Evolutionary conservation across 2,329 filamentous ascomycete genomes (phyloP).

Genomic region (Rhynchosporium graminicola): DNA sequence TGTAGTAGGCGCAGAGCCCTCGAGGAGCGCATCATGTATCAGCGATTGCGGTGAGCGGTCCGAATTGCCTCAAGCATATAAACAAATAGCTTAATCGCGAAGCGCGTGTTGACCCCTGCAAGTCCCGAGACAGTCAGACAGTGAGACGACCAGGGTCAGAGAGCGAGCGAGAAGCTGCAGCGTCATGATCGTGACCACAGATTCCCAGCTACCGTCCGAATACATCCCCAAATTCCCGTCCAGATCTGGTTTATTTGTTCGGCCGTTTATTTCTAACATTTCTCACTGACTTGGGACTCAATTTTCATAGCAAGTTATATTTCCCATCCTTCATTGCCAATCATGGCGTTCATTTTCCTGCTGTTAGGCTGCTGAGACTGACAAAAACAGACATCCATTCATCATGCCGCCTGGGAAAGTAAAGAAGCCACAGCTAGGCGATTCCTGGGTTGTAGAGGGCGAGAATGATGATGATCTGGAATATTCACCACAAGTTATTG

Average conservation of each 20-base stretch:
- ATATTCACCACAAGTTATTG: conserved; percentile 29
- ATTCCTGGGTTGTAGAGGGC: conserved; percentile 40
- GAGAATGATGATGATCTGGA: conserved; percentile 31
- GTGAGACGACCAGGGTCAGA: conserved; percentile 26
- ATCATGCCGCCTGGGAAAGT: conserved; percentile 31
- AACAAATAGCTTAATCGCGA: conserved; percentile 12
- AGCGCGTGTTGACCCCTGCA: conserved; percentile 24
- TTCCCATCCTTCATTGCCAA: not conserved
- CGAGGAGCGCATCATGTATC: conserved; percentile 37
- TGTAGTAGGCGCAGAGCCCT: conserved; percentile 35
- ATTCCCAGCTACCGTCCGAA: not conserved
- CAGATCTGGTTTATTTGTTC: too few relatives aligned
- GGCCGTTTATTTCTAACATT: not conserved
- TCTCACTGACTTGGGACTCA: not conserved
- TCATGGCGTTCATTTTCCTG: not conserved
- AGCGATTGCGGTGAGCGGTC: conserved; percentile 15
- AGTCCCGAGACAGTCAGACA: conserved; percentile 3
- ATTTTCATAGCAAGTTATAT: too few relatives aligned
- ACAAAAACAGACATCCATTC: not conserved
- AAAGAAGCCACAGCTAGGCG: conserved; percentile 34
- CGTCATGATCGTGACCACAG: conserved; percentile 25
- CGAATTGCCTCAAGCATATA: not conserved
- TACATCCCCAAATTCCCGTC: too few relatives aligned
- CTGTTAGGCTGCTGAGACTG: not conserved
- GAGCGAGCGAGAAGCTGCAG: conserved; percentile 18